Evolutionary conservation across 2,329 filamentous ascomycete species (phyloP).

Genomic region (Podosphaera aphanis): DNA sequence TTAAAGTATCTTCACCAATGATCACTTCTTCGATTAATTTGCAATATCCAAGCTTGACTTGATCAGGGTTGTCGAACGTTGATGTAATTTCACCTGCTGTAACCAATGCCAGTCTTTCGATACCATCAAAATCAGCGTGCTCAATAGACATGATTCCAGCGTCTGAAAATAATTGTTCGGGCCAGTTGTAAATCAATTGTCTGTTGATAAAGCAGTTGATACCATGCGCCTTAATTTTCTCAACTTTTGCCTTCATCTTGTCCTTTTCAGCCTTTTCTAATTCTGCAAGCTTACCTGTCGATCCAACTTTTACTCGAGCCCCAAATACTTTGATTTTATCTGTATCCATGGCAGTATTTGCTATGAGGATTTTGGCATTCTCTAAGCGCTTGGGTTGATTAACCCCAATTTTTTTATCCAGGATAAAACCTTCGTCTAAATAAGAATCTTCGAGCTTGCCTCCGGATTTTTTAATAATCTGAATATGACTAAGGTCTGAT

Average conservation of each 20-base stretch:
- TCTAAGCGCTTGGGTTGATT: constrained; percentile 95
- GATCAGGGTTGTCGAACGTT: constrained; percentile 93
- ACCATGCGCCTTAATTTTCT: constrained; percentile 93
- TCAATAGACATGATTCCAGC: constrained; percentile 96
- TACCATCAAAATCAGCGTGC: constrained; percentile 95
- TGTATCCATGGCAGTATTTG: constrained; percentile 97
- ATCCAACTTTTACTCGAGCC: constrained; percentile 85
- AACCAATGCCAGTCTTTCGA: constrained; percentile 81
- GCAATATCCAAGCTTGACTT: constrained; percentile 87
- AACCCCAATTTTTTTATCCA: constrained; percentile 97
- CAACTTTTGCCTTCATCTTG: constrained; percentile 99
- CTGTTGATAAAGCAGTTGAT: constrained; percentile 99
- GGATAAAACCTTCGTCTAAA: constrained; percentile 89
- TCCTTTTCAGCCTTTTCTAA: constrained; percentile 94
- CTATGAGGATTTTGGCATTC: constrained; percentile 93
- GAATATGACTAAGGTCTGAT: constrained; percentile 87
- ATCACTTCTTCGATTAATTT: constrained; percentile 95
- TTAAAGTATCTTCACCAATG: constrained; percentile 90
- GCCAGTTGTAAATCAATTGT: constrained; percentile 99
- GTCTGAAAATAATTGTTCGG: constrained; percentile 93
- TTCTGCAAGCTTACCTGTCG: constrained; percentile 91
- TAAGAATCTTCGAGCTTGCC: constrained; percentile 96
- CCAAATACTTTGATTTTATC: constrained; percentile 99
- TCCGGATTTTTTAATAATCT: constrained; percentile 98
- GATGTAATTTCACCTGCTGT: constrained; percentile 94